Conservation (phyloP, 192 early-diverging fungal genomes). For the Podochytrium sp. region DNA sequence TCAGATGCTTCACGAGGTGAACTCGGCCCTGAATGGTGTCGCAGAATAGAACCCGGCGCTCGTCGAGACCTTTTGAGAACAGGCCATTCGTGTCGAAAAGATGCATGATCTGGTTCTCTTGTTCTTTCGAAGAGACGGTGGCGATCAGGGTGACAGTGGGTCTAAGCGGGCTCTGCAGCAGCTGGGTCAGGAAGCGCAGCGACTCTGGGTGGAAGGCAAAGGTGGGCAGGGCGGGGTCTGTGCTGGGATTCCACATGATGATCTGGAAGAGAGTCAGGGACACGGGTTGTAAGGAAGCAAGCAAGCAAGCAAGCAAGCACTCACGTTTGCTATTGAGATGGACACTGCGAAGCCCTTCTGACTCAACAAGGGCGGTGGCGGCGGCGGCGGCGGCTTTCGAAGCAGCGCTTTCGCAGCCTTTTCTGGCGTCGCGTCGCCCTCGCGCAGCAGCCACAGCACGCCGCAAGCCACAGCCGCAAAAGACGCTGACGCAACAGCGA, state of each 20-base stretch:
- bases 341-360: too few species aligned
- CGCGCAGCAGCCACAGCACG: too few species aligned
- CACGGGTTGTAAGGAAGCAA: neutral
- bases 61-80: constrained; percentile 51
- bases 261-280: constrained; percentile 50
- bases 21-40: constrained; percentile 65
- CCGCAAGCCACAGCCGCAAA: too few species aligned
- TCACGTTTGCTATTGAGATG: too few species aligned
- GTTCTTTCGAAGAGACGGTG: constrained; percentile 55
- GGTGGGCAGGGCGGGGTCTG: constrained; percentile 66
- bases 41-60: constrained; percentile 69
- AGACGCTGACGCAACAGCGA: too few species aligned
- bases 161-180: constrained; percentile 32
- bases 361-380: too few species aligned
- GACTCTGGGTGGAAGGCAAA: constrained; percentile 71
- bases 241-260: constrained; percentile 79
- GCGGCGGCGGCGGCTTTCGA: too few species aligned
- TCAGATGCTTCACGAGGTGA: constrained; percentile 72
- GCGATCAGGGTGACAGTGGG: constrained; percentile 60
- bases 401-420: too few species aligned
- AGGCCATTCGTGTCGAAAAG: constrained; percentile 31
- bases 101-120: constrained; percentile 57
- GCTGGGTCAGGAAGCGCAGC: constrained; percentile 54
- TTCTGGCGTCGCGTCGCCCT: too few species aligned
- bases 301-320: neutral